Conservation (phyloP, 768 basidiomycete genomes). For the Phylloporus scabripes region DNA sequence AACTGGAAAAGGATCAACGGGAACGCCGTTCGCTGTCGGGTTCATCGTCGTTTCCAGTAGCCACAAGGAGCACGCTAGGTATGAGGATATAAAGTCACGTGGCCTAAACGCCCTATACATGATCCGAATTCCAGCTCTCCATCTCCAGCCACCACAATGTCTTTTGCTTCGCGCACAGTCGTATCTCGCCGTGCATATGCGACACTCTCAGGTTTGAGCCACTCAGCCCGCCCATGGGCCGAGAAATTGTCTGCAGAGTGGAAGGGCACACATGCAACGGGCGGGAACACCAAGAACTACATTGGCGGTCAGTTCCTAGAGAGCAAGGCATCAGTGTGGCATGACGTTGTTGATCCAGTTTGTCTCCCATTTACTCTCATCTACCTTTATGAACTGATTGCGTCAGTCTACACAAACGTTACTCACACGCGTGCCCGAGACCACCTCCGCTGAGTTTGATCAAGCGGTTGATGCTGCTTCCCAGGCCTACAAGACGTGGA, state of each 20-base stretch:
- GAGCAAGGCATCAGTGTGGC: constrained; percentile 72
- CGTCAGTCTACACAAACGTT: constrained; percentile 83
- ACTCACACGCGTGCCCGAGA: constrained; percentile 86
- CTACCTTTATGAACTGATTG: not conserved
- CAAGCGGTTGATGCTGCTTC: constrained; percentile 80
- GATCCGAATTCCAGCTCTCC: constrained; percentile 5
- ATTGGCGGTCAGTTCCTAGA: constrained; percentile 88
- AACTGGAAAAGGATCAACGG: constrained; percentile 11
- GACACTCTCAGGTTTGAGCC: constrained; percentile 47
- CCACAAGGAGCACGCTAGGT: not conserved
- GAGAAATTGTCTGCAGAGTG: constrained; percentile 69
- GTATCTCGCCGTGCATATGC: constrained; percentile 35
- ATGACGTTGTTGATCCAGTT: constrained; percentile 88
- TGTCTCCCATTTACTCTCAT: constrained; percentile 23
- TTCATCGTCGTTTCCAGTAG: constrained; percentile 12
- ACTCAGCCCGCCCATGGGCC: constrained; percentile 54
- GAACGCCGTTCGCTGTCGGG: constrained; percentile 13
- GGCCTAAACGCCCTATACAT: constrained; percentile 2
- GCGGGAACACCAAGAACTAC: constrained; percentile 88
- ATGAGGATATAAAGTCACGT: constrained; percentile 6
- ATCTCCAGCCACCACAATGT: constrained; percentile 15
- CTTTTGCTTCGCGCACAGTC: constrained; percentile 12
- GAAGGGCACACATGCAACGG: constrained; percentile 82
- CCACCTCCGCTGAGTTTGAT: constrained; percentile 73
- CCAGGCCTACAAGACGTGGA: constrained; percentile 86